Conservation (phyloP, 495 filamentous ascomycete genomes). For the Poronia punctata region DNA sequence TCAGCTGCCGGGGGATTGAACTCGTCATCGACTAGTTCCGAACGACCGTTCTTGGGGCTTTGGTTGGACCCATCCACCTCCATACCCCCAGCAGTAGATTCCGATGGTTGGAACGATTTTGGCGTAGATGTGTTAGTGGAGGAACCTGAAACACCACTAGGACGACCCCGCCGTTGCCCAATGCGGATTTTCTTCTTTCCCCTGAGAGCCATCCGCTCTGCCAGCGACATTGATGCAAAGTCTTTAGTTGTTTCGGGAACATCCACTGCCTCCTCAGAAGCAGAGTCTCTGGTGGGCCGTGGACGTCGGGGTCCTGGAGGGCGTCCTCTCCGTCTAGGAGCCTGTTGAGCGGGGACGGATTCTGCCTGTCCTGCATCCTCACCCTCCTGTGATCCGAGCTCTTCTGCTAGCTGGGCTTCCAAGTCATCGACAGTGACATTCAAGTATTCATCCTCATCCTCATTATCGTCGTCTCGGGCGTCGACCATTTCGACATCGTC, state of each 20-base stretch:
- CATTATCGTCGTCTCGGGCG: conserved; percentile 6
- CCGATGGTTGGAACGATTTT: conserved; percentile 4
- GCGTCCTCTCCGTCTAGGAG: conserved; percentile 4
- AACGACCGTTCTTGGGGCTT: conserved; percentile 13
- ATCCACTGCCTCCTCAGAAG: background rate
- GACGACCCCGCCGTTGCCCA: conserved; percentile 12
- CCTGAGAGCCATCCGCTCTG: conserved; percentile 36
- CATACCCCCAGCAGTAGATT: background rate
- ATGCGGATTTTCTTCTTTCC: conserved; percentile 43
- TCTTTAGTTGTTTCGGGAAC: conserved; percentile 11
- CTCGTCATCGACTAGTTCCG: conserved; percentile 23
- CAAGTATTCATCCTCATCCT: conserved; percentile 5
- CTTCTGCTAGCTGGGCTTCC: conserved; percentile 19
- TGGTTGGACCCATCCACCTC: conserved; percentile 6
- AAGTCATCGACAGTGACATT: conserved; percentile 20
- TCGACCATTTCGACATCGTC: conserved; percentile 8
- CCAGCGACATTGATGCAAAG: conserved; percentile 34
- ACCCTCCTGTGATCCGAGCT: conserved; percentile 8
- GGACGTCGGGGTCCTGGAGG: conserved; percentile 3
- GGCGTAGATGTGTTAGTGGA: conserved; percentile 10
- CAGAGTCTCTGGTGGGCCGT: background rate
- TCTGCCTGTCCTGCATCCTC: conserved; percentile 4
- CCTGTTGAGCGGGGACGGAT: background rate
- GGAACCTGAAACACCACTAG: conserved; percentile 11
- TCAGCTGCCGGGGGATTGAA: conserved; percentile 26